Evolutionary conservation across 257 asterid genomes (phyloP).

Genomic region (Salvia hispanica): DNA sequence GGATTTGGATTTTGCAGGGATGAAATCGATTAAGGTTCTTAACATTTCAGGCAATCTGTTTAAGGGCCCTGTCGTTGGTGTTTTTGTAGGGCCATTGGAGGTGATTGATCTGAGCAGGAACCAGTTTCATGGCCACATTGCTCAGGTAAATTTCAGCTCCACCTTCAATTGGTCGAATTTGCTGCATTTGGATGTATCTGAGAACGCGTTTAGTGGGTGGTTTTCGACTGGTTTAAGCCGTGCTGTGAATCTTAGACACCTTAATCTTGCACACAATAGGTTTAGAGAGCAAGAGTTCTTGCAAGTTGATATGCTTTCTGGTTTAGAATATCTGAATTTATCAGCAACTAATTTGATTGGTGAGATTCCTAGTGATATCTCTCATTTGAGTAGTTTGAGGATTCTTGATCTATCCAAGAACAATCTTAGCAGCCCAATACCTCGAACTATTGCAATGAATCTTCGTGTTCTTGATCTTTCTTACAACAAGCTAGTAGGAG

Average conservation of each 20-base stretch:
- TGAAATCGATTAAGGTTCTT: slow-evolving; percentile 49
- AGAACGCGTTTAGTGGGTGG: slow-evolving; percentile 78
- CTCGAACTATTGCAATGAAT: slow-evolving; percentile 41
- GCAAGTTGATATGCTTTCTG: slow-evolving; percentile 48
- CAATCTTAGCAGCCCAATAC: slow-evolving; percentile 54
- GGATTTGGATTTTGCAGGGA: slow-evolving; percentile 57
- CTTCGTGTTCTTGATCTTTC: slow-evolving; percentile 76
- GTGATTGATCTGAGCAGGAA: slow-evolving; percentile 90
- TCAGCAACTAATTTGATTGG: slow-evolving; percentile 74
- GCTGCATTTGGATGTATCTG: slow-evolving; percentile 76
- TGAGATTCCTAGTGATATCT: slow-evolving; percentile 55
- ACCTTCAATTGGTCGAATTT: slow-evolving; percentile 60
- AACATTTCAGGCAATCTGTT: slow-evolving; percentile 75
- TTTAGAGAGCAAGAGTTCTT: slow-evolving; percentile 53
- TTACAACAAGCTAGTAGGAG: slow-evolving; percentile 72
- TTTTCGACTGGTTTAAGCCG: slow-evolving; percentile 46
- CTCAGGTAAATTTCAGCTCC: slow-evolving; percentile 69
- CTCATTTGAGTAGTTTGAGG: slow-evolving; percentile 57
- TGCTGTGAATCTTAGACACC: slow-evolving; percentile 63
- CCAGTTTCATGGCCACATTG: slow-evolving; percentile 77
- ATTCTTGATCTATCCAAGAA: slow-evolving; percentile 73
- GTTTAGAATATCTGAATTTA: slow-evolving; percentile 73
- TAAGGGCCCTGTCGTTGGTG: slow-evolving; percentile 67
- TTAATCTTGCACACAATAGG: slow-evolving; percentile 85
- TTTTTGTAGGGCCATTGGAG: slow-evolving; percentile 62